These are phyloP conservation scores for Gonapodya prolifera DNA, from an alignment of 192 early-diverging fungal genomes.

Conservation along the genomic window DNA sequence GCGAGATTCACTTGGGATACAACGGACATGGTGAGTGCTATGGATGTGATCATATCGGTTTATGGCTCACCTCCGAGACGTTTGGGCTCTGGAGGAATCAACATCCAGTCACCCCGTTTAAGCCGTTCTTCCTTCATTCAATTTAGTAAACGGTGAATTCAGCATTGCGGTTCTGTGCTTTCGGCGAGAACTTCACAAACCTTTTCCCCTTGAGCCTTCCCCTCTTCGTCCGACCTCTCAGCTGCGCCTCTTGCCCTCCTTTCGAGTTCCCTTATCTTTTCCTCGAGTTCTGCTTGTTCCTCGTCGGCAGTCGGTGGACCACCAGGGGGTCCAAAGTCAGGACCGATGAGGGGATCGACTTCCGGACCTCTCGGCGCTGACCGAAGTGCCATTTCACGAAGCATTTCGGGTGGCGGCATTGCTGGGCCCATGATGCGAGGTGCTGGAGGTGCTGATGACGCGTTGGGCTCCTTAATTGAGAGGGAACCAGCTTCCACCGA, in stretches of 20 bases:
- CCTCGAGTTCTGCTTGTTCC: not conserved
- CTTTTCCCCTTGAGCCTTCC: not conserved
- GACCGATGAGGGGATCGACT: not conserved
- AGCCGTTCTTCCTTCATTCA: not conserved
- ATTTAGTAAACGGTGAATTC: too few relatives aligned
- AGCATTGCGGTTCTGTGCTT: too few relatives aligned
- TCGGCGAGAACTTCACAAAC: too few relatives aligned
- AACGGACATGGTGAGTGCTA: too few relatives aligned
- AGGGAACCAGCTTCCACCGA: not conserved
- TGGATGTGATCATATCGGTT: not conserved
- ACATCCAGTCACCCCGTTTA: not conserved
- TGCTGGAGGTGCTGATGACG: not conserved
- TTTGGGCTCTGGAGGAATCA: not conserved
- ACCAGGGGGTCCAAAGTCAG: not conserved
- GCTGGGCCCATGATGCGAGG: not conserved
- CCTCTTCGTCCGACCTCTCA: not conserved
- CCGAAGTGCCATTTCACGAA: not conserved
- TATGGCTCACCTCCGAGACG: not conserved
- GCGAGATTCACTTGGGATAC: not conserved
- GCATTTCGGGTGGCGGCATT: not conserved
- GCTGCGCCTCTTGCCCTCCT: not conserved
- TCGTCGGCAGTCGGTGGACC: not conserved
- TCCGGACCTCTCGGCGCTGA: not conserved
- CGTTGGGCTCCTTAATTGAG: not conserved
- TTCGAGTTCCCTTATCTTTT: not conserved